Evolutionary conservation across 2,329 filamentous ascomycete genomes (phyloP).

Genomic region (Neonectria ditissima): DNA sequence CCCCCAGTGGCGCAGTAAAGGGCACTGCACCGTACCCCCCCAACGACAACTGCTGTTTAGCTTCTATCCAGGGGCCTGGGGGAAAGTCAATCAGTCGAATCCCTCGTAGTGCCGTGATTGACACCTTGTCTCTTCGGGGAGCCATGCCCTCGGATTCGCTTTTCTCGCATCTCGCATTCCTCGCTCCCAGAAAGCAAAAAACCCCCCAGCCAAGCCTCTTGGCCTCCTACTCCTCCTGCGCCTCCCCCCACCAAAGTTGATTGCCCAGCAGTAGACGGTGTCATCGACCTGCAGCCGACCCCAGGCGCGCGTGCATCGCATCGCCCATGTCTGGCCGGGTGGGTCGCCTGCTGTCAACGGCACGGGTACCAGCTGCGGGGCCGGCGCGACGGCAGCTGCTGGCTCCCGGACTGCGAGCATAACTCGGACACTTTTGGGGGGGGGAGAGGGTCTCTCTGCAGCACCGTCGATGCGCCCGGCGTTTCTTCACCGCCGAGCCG

Average conservation of each 20-base stretch:
- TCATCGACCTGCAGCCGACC: slow-evolving; percentile 1
- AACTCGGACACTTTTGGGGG: background rate
- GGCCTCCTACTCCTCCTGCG: too few relatives aligned
- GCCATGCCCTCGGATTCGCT: slow-evolving; percentile 24
- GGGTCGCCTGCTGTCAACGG: slow-evolving; percentile 20
- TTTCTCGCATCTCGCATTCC: slow-evolving; percentile 14
- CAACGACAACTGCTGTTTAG: slow-evolving; percentile 12
- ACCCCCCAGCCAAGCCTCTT: background rate
- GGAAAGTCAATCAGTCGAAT: slow-evolving; percentile 8
- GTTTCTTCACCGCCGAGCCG: slow-evolving; percentile 5
- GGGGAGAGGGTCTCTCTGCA: background rate
- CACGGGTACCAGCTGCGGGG: slow-evolving; percentile 21
- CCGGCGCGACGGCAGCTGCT: slow-evolving; percentile 22
- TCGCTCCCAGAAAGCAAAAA: background rate
- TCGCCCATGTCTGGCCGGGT: slow-evolving; percentile 13
- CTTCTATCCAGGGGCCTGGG: background rate
- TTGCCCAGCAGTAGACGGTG: background rate
- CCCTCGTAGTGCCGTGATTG: slow-evolving; percentile 5
- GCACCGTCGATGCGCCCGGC: slow-evolving; percentile 11
- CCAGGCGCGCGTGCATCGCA: slow-evolving; percentile 13
- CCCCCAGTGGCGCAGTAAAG: slow-evolving; percentile 4
- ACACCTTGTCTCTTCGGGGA: slow-evolving; percentile 6
- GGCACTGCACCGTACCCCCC: too few relatives aligned
- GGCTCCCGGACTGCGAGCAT: slow-evolving; percentile 5
- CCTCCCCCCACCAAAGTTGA: slow-evolving; percentile 2